These are phyloP conservation scores for Candida krabiensis DNA, from an alignment of 805 yeast genomes.

Conservation along the genomic window DNA sequence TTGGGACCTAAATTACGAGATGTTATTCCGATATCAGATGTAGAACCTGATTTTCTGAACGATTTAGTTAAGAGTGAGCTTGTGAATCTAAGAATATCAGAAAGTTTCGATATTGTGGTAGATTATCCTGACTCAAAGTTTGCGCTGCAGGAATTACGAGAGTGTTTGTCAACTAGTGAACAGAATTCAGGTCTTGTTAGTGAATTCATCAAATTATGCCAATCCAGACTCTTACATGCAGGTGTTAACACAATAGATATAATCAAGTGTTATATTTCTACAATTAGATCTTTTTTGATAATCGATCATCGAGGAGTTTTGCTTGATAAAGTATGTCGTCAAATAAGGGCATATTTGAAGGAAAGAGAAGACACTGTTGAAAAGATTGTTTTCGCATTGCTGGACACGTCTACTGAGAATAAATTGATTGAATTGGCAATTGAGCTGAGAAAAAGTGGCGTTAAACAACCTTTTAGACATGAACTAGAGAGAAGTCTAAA, in stretches of 20 bases:
- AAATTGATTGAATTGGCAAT: constrained; percentile 53
- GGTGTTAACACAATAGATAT: constrained; percentile 79
- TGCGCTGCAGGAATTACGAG: constrained; percentile 59
- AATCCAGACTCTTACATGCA: constrained; percentile 61
- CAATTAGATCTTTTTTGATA: constrained; percentile 67
- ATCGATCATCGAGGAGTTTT: constrained; percentile 89
- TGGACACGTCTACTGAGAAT: constrained; percentile 45
- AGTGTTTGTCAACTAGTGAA: constrained; percentile 44
- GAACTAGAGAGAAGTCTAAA: constrained; percentile 49
- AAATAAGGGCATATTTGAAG: constrained; percentile 69
- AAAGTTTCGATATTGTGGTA: constrained; percentile 58
- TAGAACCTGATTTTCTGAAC: constrained; percentile 17
- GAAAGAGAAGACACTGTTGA: constrained; percentile 73
- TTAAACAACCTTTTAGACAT: constrained; percentile 23
- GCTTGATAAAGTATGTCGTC: constrained; percentile 73
- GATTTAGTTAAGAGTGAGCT: constrained; percentile 24
- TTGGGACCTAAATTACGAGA: constrained; percentile 34
- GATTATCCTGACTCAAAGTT: constrained; percentile 51
- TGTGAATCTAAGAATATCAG: constrained; percentile 48
- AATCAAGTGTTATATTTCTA: constrained; percentile 64
- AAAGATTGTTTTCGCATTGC: constrained; percentile 68
- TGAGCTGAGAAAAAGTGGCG: constrained; percentile 43
- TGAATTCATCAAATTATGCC: constrained; percentile 46
- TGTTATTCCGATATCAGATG: constrained; percentile 17
- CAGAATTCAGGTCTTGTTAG: constrained; percentile 56